Base-by-base conservation (phyloP, 1,139 yeast genomes). In the Taiozyma onychis region DNA sequence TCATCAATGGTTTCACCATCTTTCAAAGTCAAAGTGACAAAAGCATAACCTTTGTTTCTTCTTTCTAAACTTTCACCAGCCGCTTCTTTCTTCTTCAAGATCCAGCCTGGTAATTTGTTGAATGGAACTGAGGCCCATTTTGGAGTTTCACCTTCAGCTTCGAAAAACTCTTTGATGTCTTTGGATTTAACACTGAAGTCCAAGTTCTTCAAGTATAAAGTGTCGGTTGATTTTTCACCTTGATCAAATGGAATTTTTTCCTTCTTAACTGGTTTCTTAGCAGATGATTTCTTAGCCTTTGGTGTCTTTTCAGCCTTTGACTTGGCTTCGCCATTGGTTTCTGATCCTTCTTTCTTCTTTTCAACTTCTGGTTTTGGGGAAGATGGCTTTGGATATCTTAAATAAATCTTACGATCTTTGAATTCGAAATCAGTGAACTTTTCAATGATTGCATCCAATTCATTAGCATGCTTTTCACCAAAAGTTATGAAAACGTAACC, bases 21-120 rank as follows among this genome's bases (percentile, higher is more conserved):
- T 32, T 50, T 52, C 43, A 60, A 39, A 7, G 50, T 43, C 26
- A 82, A 78, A 59, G 75, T 79, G 52, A 80, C 78, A 66, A 82
- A 82, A 3, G 85, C 87, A 66, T 78, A 79, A 45, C 88, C 87
- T 66, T 78, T 80, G 65, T 80, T 80, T 65, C 70, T 77, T 57
- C 76, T 73, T 45, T 66, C 69, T 50, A 68, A 58, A 37, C 69
- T 62, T 55, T 70, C 72, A 43, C 73, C 74, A 50, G 66, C 62
- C 34, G 68, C 72, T 56, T 66, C 70, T 57, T 74, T 67, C 57
- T 69, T 71, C 57, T 67, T 66, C 56, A 74, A 68, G 34, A 76
- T 57, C 48, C 66, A 67, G 48, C 58, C 64, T 27, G 81, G 77
- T 18, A 78, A 68, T 51, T 67, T 72, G 60, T 75, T 73, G 46